phyloP scores from a whole-genome alignment of 163 green algal species.

The Dunaliella salina region DNA sequence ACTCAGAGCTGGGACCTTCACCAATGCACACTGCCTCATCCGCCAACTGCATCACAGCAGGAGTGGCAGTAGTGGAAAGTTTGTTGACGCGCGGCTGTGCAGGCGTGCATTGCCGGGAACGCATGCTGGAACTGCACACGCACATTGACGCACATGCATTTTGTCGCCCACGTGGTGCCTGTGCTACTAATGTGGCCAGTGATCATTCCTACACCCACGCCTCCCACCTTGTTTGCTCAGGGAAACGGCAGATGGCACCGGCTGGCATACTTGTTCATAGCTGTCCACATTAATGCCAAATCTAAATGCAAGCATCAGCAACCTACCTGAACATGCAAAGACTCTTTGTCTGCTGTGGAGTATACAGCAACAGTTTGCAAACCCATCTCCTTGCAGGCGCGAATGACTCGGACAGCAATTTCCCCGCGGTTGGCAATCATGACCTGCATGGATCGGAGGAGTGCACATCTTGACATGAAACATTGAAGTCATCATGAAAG shows the following conservation, averaged over 20 bases:
- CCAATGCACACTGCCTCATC: slow-evolving; percentile 95
- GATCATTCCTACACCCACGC: too few relatives aligned
- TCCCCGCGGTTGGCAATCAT: slow-evolving; percentile 89
- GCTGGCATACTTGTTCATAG: too few relatives aligned
- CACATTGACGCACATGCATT: too few relatives aligned
- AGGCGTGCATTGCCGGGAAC: too few relatives aligned
- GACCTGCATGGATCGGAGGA: slow-evolving; percentile 60
- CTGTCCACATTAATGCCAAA: too few relatives aligned
- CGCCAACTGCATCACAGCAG: slow-evolving; percentile 57
- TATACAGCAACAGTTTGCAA: slow-evolving; percentile 91
- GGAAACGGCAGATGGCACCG: too few relatives aligned
- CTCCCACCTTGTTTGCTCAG: too few relatives aligned
- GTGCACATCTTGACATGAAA: too few relatives aligned
- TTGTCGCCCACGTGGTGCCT: too few relatives aligned
- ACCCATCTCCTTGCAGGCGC: slow-evolving; percentile 86
- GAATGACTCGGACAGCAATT: slow-evolving; percentile 89
- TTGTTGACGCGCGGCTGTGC: background rate
- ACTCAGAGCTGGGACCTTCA: slow-evolving; percentile 74
- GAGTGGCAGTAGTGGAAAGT: background rate
- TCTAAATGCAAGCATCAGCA: background rate
- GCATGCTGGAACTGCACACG: too few relatives aligned
- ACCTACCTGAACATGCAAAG: slow-evolving; percentile 76
- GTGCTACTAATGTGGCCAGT: too few relatives aligned
- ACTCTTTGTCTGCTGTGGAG: slow-evolving; percentile 81
- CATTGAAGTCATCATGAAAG: too few relatives aligned